Base-by-base conservation (phyloP, 2,329 filamentous ascomycete species). In the Colletotrichum navitas region DNA sequence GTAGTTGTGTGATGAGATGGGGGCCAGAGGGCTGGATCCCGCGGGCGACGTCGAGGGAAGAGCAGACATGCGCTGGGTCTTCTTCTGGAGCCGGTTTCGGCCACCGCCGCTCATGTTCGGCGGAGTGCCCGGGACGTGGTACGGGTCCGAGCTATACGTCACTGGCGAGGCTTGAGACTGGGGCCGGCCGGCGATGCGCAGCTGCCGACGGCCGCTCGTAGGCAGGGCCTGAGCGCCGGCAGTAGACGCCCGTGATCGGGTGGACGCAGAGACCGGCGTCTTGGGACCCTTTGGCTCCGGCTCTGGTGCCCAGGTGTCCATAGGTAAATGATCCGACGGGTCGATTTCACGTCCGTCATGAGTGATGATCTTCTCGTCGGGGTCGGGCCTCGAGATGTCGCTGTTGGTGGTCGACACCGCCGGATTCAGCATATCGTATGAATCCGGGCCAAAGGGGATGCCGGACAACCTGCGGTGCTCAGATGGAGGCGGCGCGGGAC, bases 291-390 rank as follows among this genome's bases (percentile, higher is more conserved):
- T 81, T 2, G 87, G 86, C 75, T 93, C 91, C 0, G 92, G 92
- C 76, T 94, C 92, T 0, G 92, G 92, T 1, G 92, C 92, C 92
- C 92, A 94, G 1, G 89, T 89, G 66, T 93, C 90, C 78, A 94
- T 88, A 0, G 93, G 93, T 18, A 95, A 85, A 77, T 95, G 93
- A 79, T 95, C 93, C 0, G 92, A 94, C 1, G 93, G 93, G 77
- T 95, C 93, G 66, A 95, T 88, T 76, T 94, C 91, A 66, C 91
- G 87, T 8, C 93, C 93, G 77, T 94, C 92, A 74, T 92, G 87
- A 1, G 90, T 92, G 64, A 94, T 90, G 72, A 95, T 94, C 77
- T 93, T 93, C 11, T 89, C 91, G 63, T 88, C 86, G 0, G 85
- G 82, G 64, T 90, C 83, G 1, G 76, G 72, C n/a, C 78, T 76